Evolutionary conservation across 768 basidiomycete species (phyloP), one percentile per base, ranked within the genome.

Genomic region (Rhizopogon rudus): DNA sequence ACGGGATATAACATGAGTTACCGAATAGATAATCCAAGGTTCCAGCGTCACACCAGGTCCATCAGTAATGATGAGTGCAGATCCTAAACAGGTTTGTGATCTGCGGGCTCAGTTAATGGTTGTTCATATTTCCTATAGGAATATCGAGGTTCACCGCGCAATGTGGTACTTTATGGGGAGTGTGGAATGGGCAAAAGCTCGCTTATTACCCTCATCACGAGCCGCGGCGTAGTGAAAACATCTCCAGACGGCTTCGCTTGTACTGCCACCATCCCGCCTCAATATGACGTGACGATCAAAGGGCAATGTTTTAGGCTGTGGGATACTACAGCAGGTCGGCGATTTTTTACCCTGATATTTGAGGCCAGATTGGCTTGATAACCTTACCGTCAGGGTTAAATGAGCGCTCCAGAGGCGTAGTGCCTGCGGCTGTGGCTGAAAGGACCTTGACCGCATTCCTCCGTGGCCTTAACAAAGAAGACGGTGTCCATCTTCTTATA

Each of bases 181-280:
- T 68, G 70, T 3, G 77, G 77, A 16, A 57, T 71, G 0, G 73
- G 73, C 7, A 79, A 79, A 60, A 78, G 75, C 54, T 75, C 73
- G 1, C 59, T 78, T 3, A 61, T 79, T 45, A 78, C 77, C 60
- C 69, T 78, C 68, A 56, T 78, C 17, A 61, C 62, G 31, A 69
- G 68, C 17, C 31, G 51, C 5, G 55, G 67, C n/a, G 55, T 56
- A 1, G 75, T 74, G 0, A 29, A 54, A 5, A 65, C 67, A 6
- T 74, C 73, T 8, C 63, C 58, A 37, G 57, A 64, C 6, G 1
- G 25, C 25, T 4, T 25, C 4, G 68, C 65, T 6, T 73, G 70
- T 59, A 79, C 77, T 0, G 69, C 75, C 37, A 49, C 67, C 66
- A 57, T 46, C 56, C 3, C 25, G 25, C 25, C 45, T 12, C 55